phyloP scores from a whole-genome alignment of 2,329 filamentous ascomycete genomes.

The Verticillium klebahnii region DNA sequence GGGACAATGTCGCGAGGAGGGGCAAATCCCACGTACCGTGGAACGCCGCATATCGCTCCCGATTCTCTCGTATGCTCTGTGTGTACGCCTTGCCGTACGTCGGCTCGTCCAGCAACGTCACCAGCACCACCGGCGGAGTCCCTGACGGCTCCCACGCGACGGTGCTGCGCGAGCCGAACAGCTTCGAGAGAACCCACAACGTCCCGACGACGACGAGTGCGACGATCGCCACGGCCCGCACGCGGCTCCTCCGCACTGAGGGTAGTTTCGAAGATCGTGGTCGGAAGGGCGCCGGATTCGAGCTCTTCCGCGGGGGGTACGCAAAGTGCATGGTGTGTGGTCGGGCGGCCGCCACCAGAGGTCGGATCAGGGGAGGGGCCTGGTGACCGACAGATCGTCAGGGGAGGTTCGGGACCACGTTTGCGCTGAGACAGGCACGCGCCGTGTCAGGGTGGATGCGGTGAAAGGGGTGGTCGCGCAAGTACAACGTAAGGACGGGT shows the following conservation, averaged over 20 bases:
- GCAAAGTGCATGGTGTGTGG: constrained; percentile 75
- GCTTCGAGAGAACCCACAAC: constrained; percentile 53
- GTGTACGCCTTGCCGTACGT: constrained; percentile 63
- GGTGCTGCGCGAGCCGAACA: constrained; percentile 4
- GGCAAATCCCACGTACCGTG: constrained; percentile 60
- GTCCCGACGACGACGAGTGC: constrained; percentile 51
- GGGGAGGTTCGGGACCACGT: not conserved
- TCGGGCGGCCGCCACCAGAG: not conserved
- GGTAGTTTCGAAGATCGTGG: constrained; percentile 53
- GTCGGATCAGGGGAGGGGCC: not conserved
- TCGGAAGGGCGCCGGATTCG: constrained; percentile 68
- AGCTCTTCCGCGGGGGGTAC: constrained; percentile 79
- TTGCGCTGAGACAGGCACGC: not conserved
- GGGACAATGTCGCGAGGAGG: not conserved
- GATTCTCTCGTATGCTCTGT: constrained; percentile 72
- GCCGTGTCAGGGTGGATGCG: not conserved
- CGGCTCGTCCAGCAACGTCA: constrained; percentile 75
- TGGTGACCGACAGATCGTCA: not conserved
- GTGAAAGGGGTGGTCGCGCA: not conserved
- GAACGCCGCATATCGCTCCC: constrained; percentile 75
- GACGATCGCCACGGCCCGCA: constrained; percentile 54
- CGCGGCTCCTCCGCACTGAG: constrained; percentile 55
- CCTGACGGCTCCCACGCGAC: constrained; percentile 38
- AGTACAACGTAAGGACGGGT: not conserved
- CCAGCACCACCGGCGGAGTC: constrained; percentile 65